These are phyloP conservation scores for Penicillium soppii DNA, from an alignment of 495 filamentous ascomycete species.

Conservation along the genomic window DNA sequence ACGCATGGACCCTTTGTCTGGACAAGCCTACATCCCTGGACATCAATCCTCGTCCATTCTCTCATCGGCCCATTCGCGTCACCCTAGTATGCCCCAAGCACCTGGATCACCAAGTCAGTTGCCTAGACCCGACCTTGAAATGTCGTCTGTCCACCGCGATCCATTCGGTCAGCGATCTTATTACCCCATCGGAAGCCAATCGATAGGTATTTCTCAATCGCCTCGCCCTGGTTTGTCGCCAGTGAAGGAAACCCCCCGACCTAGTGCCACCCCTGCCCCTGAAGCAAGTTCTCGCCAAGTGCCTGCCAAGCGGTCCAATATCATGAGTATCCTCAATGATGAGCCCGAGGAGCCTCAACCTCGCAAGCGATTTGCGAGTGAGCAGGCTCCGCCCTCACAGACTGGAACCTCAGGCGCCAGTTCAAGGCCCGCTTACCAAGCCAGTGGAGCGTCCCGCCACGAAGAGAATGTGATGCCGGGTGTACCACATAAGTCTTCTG, in stretches of 20 bases:
- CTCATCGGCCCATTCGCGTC: slow-evolving; percentile 39
- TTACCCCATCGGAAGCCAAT: slow-evolving; percentile 27
- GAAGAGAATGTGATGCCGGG: slow-evolving; percentile 23
- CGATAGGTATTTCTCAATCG: slow-evolving; percentile 29
- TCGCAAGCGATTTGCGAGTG: slow-evolving; percentile 48
- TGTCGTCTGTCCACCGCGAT: slow-evolving; percentile 40
- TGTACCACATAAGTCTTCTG: slow-evolving; percentile 19
- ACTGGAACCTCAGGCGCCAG: slow-evolving; percentile 5
- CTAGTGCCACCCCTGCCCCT: slow-evolving; percentile 35
- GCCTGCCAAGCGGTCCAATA: slow-evolving; percentile 57
- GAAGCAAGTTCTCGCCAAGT: slow-evolving; percentile 45
- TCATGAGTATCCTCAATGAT: slow-evolving; percentile 59
- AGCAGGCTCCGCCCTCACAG: slow-evolving; percentile 28
- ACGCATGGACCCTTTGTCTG: slow-evolving; percentile 37
- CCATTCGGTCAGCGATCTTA: slow-evolving; percentile 35
- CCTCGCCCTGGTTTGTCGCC: slow-evolving; percentile 39
- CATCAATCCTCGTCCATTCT: slow-evolving; percentile 31
- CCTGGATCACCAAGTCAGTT: slow-evolving; percentile 40
- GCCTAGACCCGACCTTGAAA: slow-evolving; percentile 34
- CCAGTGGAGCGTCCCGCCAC: slow-evolving; percentile 18
- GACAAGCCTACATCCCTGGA: slow-evolving; percentile 34
- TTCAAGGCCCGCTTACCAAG: slow-evolving; percentile 18
- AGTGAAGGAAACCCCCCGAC: slow-evolving; percentile 38
- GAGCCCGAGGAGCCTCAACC: slow-evolving; percentile 57
- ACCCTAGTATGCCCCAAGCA: slow-evolving; percentile 37